Percentiles rank a stretch among this genome's conserved stretches.
Evolutionary conservation across 257 asterid species (phyloP).

Genomic region (Thymus mandschuricus): DNA sequence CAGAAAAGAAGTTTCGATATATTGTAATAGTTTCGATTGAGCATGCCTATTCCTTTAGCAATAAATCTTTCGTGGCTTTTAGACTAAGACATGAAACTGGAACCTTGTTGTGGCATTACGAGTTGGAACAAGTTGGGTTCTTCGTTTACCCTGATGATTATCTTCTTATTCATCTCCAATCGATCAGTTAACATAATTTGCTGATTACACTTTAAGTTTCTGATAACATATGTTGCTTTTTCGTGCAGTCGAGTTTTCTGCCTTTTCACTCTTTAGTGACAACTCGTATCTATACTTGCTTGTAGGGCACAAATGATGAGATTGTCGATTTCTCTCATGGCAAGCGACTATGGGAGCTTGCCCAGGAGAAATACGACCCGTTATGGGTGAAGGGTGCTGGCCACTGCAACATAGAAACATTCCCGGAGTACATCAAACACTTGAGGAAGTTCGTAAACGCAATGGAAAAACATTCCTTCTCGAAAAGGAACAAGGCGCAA

Average conservation of each 20-base stretch:
- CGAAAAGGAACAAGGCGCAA: constrained; percentile 54
- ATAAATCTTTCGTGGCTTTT: neutral
- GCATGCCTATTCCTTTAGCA: neutral
- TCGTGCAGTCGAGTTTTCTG: neutral
- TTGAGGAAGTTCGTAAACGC: constrained; percentile 74
- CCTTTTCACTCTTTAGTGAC: neutral
- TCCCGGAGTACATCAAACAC: constrained; percentile 88
- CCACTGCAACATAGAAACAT: constrained; percentile 97
- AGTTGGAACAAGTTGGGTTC: neutral
- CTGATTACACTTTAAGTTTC: too few relatives aligned
- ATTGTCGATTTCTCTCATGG: constrained; percentile 94
- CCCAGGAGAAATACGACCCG: constrained; percentile 92
- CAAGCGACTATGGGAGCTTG: constrained; percentile 94
- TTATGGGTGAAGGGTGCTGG: constrained; percentile 97
- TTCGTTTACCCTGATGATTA: neutral
- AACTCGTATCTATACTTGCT: constrained; percentile 19
- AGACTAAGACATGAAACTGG: neutral
- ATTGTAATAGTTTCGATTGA: too few relatives aligned
- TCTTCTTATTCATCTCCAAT: neutral
- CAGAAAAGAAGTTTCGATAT: too few relatives aligned
- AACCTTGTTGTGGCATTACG: neutral
- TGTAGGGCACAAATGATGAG: constrained; percentile 87
- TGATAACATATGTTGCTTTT: too few relatives aligned
- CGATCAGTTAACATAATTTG: too few relatives aligned
- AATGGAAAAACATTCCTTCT: constrained; percentile 87